A percentile compares a stretch with the other conserved stretches of the same genome.
Evolutionary conservation across 257 asterid genomes (phyloP).

Genomic region (Ballota nigra): DNA sequence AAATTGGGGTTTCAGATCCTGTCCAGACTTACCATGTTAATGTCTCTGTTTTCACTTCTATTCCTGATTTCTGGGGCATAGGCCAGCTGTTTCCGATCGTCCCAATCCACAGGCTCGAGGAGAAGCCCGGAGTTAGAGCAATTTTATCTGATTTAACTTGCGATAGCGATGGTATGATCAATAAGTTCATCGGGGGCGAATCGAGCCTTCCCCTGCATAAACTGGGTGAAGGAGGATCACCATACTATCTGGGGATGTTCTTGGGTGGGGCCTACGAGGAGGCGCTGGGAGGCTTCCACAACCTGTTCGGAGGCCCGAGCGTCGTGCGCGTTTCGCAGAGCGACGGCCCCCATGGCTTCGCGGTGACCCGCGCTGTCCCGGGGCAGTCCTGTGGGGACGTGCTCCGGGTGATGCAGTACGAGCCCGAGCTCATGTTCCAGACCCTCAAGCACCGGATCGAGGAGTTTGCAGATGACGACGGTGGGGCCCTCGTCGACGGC

Average conservation of each 20-base stretch:
- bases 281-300: conserved; percentile 88
- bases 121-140: conserved; percentile 63
- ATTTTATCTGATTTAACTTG: conserved; percentile 84
- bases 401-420: conserved; percentile 85
- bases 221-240: conserved; percentile 35
- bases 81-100: conserved; percentile 82
- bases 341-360: conserved; percentile 82
- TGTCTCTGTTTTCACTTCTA: conserved; percentile 81
- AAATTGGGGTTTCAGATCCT: conserved; percentile 61
- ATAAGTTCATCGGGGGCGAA: conserved; percentile 90
- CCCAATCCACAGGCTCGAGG: conserved; percentile 84
- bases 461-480: conserved; percentile 41
- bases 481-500: conserved; percentile 33
- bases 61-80: conserved; percentile 97
- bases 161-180: conserved; percentile 92
- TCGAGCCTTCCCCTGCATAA: conserved; percentile 85
- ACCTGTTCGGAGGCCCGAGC: conserved; percentile 88
- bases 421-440: conserved; percentile 92
- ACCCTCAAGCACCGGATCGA: conserved; percentile 81
- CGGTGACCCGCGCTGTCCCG: conserved; percentile 71
- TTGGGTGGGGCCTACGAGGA: conserved; percentile 97
- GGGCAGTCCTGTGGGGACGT: conserved; percentile 80
- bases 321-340: conserved; percentile 80
- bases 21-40: conserved; percentile 74
- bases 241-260: conserved; percentile 84